Conservation (phyloP, 2,329 filamentous ascomycete genomes). For the Xylariales sp. region DNA sequence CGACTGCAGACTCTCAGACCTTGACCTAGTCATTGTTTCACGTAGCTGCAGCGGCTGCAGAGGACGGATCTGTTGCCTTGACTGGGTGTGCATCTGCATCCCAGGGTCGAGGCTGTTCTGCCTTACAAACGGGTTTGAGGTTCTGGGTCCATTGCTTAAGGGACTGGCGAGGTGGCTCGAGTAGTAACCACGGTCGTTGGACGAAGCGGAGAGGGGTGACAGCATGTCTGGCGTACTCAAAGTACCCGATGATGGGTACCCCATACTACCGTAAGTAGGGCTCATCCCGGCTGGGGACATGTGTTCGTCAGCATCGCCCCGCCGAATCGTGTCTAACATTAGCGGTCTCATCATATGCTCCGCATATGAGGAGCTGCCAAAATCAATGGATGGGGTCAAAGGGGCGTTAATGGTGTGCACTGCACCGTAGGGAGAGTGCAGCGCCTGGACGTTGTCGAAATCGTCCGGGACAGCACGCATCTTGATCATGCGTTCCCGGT, state of each 20-base stretch:
- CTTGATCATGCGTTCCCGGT: conserved; percentile 67
- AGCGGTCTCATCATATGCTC: conserved; percentile 63
- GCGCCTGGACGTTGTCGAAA: conserved; percentile 65
- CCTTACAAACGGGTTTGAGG: conserved; percentile 48
- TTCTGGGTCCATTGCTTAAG: conserved; percentile 42
- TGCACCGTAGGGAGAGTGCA: conserved; percentile 64
- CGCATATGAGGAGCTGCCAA: conserved; percentile 43
- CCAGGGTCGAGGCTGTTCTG: conserved; percentile 41
- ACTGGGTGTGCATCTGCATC: conserved; percentile 40
- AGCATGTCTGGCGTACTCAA: conserved; percentile 51
- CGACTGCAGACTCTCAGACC: conserved; percentile 55
- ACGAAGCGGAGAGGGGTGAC: conserved; percentile 52
- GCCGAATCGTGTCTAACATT: conserved; percentile 63
- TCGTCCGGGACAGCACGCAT: conserved; percentile 68
- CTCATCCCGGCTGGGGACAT: conserved; percentile 64
- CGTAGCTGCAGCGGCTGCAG: conserved; percentile 56
- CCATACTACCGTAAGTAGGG: conserved; percentile 62
- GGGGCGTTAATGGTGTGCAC: conserved; percentile 47
- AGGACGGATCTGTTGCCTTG: conserved; percentile 42
- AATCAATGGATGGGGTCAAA: conserved; percentile 44
- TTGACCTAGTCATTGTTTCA: conserved; percentile 52
- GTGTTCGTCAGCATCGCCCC: conserved; percentile 60
- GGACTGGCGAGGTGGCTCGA: conserved; percentile 42
- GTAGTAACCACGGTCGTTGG: conserved; percentile 52
- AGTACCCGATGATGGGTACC: conserved; percentile 51